Percentiles rank a stretch among this genome's conserved stretches.
These are phyloP conservation scores for Fomitiporia mediterranea DNA, from an alignment of 1,284 basidiomycete species.

Conservation along the genomic window DNA sequence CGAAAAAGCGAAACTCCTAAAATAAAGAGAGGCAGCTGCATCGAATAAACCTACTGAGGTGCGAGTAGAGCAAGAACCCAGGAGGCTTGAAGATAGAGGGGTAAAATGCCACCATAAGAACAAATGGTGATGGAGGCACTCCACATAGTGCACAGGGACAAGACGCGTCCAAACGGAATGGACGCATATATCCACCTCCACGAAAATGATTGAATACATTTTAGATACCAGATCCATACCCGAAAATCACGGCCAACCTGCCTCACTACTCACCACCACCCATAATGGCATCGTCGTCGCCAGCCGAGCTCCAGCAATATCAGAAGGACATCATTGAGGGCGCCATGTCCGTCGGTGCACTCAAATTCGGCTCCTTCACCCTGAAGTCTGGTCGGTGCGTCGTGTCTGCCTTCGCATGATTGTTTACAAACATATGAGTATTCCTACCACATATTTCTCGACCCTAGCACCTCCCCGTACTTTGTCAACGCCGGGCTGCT, in stretches of 20 bases:
- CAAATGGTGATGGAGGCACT: no score
- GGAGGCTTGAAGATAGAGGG: no score
- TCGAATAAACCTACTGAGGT: no score
- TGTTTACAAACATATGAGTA: neutral
- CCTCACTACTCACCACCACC: neutral
- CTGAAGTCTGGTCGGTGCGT: slow-evolving; percentile 91
- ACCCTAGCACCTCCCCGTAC: slow-evolving; percentile 79
- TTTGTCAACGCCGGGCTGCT: slow-evolving; percentile 95
- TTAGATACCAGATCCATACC: neutral
- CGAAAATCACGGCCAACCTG: neutral
- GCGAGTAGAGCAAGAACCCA: no score
- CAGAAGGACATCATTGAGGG: slow-evolving; percentile 46
- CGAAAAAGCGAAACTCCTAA: neutral
- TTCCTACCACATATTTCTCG: neutral
- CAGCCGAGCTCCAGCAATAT: slow-evolving; percentile 23
- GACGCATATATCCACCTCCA: neutral
- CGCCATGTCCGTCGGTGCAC: slow-evolving; percentile 53
- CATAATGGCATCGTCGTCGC: neutral
- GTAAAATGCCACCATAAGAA: no score
- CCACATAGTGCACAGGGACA: no score
- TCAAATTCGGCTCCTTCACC: slow-evolving; percentile 88
- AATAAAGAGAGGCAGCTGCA: neutral
- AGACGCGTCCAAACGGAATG: no score
- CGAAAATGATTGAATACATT: neutral
- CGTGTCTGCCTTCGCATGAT: slow-evolving; percentile 2